Evolutionary conservation across 805 yeast species (phyloP).

Genomic region (Saccharomycopsis fermentans): DNA sequence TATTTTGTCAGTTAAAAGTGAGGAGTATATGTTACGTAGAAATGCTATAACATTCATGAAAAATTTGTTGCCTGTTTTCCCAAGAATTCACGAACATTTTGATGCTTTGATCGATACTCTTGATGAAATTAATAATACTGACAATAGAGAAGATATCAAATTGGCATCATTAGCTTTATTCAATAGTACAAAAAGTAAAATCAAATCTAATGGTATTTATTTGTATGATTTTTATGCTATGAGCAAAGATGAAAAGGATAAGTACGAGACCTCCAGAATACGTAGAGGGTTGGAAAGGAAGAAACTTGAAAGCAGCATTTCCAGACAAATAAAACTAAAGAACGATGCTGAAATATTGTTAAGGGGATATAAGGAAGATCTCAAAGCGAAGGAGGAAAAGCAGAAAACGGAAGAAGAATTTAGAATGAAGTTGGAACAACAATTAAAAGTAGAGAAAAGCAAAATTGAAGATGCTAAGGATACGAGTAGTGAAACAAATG

Average conservation of each 20-base stretch:
- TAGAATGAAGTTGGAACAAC: slow-evolving; percentile 11
- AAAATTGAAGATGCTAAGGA: neutral
- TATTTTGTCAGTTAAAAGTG: slow-evolving; percentile 32
- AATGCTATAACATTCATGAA: slow-evolving; percentile 73
- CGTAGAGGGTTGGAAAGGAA: slow-evolving; percentile 12
- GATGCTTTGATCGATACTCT: slow-evolving; percentile 39
- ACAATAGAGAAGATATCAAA: slow-evolving; percentile 69
- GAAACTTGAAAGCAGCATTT: slow-evolving; percentile 13
- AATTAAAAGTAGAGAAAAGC: neutral
- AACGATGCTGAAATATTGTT: slow-evolving; percentile 6
- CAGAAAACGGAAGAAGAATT: slow-evolving; percentile 8
- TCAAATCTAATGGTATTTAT: slow-evolving; percentile 37
- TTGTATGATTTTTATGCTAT: slow-evolving; percentile 48
- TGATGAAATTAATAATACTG: slow-evolving; percentile 38
- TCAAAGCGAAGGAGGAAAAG: slow-evolving; percentile 17
- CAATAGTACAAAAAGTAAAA: slow-evolving; percentile 51
- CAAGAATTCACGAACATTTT: slow-evolving; percentile 59
- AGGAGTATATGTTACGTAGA: slow-evolving; percentile 67
- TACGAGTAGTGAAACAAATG: neutral
- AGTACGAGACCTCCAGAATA: slow-evolving; percentile 21
- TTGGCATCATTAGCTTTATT: slow-evolving; percentile 64
- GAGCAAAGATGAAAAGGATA: slow-evolving; percentile 33
- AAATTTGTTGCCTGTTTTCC: slow-evolving; percentile 52
- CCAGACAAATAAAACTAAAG: slow-evolving; percentile 13
- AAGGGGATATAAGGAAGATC: slow-evolving; percentile 1